These are phyloP conservation scores for Trichoderma erinaceum DNA, from an alignment of 495 filamentous ascomycete genomes.

Conservation along the genomic window DNA sequence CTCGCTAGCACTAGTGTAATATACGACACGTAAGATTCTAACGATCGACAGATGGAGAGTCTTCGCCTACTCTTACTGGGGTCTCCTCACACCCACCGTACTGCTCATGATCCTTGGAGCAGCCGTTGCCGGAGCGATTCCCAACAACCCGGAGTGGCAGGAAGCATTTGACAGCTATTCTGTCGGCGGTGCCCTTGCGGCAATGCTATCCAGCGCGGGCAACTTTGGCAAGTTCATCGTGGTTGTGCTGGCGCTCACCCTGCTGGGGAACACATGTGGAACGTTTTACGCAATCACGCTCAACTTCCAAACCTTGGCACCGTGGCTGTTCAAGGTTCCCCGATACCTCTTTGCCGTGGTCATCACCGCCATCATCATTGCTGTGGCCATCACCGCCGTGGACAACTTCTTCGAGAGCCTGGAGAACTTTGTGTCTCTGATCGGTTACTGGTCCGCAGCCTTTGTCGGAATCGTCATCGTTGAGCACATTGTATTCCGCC, in stretches of 20 bases:
- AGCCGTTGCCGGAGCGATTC: constrained; percentile 44
- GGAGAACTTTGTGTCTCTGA: constrained; percentile 49
- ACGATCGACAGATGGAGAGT: constrained; percentile 29
- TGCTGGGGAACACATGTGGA: constrained; percentile 47
- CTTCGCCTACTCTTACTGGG: constrained; percentile 41
- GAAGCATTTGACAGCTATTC: constrained; percentile 40
- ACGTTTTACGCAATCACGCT: constrained; percentile 48
- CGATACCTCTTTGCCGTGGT: constrained; percentile 47
- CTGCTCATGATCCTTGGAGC: constrained; percentile 50
- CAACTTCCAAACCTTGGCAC: constrained; percentile 50
- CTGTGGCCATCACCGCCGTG: constrained; percentile 46
- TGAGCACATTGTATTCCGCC: constrained; percentile 45
- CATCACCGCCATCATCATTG: constrained; percentile 45
- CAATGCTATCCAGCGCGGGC: constrained; percentile 46
- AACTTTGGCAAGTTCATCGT: constrained; percentile 53
- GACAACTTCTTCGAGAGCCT: constrained; percentile 45
- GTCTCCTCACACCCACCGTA: constrained; percentile 42
- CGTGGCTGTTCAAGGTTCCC: constrained; percentile 42
- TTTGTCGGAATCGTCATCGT: constrained; percentile 44
- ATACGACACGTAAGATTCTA: background rate
- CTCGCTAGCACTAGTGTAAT: background rate
- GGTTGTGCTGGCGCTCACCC: constrained; percentile 46
- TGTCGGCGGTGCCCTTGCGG: constrained; percentile 49
- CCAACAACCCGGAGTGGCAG: constrained; percentile 37
- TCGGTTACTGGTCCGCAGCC: constrained; percentile 52